Evolutionary conservation across 257 asterid species (phyloP).

Genomic region (Verbena officinalis): DNA sequence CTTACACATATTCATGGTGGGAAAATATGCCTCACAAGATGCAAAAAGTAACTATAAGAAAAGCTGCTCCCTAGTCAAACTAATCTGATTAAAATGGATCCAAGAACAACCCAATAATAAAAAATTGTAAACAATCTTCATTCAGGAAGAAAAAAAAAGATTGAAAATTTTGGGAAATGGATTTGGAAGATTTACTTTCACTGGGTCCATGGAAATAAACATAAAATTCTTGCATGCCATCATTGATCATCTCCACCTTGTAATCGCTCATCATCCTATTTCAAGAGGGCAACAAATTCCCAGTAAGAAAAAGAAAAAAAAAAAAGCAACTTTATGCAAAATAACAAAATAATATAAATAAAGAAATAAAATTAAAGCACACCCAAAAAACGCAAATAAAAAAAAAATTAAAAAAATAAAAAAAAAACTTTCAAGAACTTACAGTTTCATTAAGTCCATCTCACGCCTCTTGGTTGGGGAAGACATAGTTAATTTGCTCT

Average conservation of each 20-base stretch:
- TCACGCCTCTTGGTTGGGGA: slow-evolving; percentile 80
- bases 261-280: slow-evolving; percentile 79
- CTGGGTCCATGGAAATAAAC: slow-evolving; percentile 71
- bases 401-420: background rate
- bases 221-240: slow-evolving; percentile 64
- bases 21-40: background rate
- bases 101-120: slow-evolving; percentile 15
- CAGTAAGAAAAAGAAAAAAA: background rate
- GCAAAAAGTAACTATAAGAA: background rate
- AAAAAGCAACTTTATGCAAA: background rate
- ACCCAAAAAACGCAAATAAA: background rate
- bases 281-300: slow-evolving; percentile 1
- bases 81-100: background rate
- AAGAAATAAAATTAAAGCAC: background rate
- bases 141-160: background rate
- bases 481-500: slow-evolving; percentile 49
- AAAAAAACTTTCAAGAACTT: slow-evolving; percentile 20
- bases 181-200: slow-evolving; percentile 48
- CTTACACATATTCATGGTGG: background rate
- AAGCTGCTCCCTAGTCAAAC: background rate
- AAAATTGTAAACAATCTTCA: slow-evolving; percentile 1
- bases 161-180: slow-evolving; percentile 15
- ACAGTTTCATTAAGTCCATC: slow-evolving; percentile 81
- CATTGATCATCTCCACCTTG: slow-evolving; percentile 69
- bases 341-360: too few species aligned